phyloP scores from a whole-genome alignment of 345 rosid species.

The Crucihimalaya himalaica region DNA sequence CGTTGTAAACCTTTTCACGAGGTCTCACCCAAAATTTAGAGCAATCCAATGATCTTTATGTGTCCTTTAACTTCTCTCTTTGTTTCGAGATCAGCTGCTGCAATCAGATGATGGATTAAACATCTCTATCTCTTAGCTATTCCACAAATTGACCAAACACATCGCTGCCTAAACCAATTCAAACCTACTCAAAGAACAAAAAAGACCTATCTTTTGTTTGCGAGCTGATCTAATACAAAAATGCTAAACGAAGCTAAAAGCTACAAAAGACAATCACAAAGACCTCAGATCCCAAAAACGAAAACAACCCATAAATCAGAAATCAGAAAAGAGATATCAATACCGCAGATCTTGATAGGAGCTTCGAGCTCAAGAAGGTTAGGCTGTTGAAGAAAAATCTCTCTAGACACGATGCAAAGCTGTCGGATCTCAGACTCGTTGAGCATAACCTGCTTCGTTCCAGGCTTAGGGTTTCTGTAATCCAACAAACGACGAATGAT shows the following conservation, averaged over 20 bases:
- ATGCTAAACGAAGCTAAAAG: slow-evolving; percentile 4
- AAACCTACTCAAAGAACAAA: slow-evolving; percentile 16
- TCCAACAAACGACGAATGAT: slow-evolving; percentile 70
- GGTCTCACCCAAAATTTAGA: slow-evolving; percentile 30
- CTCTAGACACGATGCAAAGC: slow-evolving; percentile 62
- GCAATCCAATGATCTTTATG: slow-evolving; percentile 41
- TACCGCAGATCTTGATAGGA: slow-evolving; percentile 97
- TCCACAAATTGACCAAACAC: slow-evolving; percentile 27
- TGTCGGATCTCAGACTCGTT: slow-evolving; percentile 86
- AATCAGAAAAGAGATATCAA: slow-evolving; percentile 5
- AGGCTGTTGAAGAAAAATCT: slow-evolving; percentile 85
- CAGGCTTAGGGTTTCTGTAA: slow-evolving; percentile 61
- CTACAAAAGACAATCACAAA: slow-evolving; percentile 7
- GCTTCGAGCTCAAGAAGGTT: slow-evolving; percentile 89
- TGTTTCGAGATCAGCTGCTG: slow-evolving; percentile 39
- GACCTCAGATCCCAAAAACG: slow-evolving; percentile 31
- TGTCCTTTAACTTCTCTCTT: slow-evolving; percentile 27
- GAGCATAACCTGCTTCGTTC: slow-evolving; percentile 72
- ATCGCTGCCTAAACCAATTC: slow-evolving; percentile 33
- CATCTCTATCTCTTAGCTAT: slow-evolving; percentile 36
- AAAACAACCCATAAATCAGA: neutral
- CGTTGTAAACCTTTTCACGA: slow-evolving; percentile 17
- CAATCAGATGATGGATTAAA: slow-evolving; percentile 40
- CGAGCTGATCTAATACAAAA: slow-evolving; percentile 1
- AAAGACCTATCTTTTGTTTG: neutral